Evolutionary conservation across 345 rosid genomes (phyloP).

Genomic region (Cochlearia excelsa): DNA sequence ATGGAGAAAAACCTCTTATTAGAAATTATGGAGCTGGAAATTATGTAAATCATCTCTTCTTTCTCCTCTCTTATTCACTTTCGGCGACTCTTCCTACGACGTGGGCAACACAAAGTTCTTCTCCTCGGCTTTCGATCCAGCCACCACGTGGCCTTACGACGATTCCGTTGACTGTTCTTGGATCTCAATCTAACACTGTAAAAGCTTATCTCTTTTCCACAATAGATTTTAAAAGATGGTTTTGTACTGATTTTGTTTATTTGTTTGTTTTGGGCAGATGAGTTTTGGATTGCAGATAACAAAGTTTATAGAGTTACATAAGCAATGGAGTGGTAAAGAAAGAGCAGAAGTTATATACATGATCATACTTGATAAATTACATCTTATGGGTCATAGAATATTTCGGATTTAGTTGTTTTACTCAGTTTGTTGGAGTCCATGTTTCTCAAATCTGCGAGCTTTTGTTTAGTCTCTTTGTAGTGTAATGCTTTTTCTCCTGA

Average conservation of each 20-base stretch:
- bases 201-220: conserved; percentile 2
- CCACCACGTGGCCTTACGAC: conserved; percentile 40
- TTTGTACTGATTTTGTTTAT: background rate
- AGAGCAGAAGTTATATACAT: conserved; percentile 31
- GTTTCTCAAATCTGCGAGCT: too few species aligned
- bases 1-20: too few species aligned
- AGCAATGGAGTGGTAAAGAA: conserved; percentile 28
- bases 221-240: background rate
- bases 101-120: conserved; percentile 38
- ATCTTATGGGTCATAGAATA: too few species aligned
- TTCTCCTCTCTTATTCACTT: conserved; percentile 33
- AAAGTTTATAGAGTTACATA: conserved; percentile 15
- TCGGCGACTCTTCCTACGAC: conserved; percentile 42
- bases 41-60: too few species aligned
- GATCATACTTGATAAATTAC: too few species aligned
- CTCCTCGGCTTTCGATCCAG: conserved; percentile 26
- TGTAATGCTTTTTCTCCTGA: too few species aligned
- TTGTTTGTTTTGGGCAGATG: conserved; percentile 9
- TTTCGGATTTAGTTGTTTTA: too few species aligned
- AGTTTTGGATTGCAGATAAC: conserved; percentile 25
- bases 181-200: conserved; percentile 31
- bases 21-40: too few species aligned
- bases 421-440: too few species aligned
- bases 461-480: too few species aligned
- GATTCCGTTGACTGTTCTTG: conserved; percentile 31